Base-by-base conservation (phyloP, 257 asterid genomes). In the Osmanthus fragrans region DNA sequence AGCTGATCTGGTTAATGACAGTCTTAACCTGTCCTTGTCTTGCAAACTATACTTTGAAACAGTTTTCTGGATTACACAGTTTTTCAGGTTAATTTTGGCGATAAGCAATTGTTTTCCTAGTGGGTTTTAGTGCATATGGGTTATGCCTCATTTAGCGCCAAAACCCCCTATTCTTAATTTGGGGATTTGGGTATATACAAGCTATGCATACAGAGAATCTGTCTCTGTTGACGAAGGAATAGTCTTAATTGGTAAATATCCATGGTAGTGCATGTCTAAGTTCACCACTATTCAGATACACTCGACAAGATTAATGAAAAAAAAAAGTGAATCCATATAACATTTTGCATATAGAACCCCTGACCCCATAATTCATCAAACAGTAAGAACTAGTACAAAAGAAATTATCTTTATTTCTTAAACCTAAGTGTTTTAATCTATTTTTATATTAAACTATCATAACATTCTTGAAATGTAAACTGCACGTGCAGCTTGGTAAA, bases 401-500 rank as follows among this genome's bases (percentile, higher is more conserved):
- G 29, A 58, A 56, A 58, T 58, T 58, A 58, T 58, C 30, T 58
- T 58, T 42, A 12, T 42, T 42, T 42, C 16, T 42, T 58, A 11
- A 9, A n/a, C 13, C 66, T 11, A 40, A 10, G 0, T 42, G 49
- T 42, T 42, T 42, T 42, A 42, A 42, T 42, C 49, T 42, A 42
- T 42, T 11, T 42, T 42, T 42, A 42, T 12, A 42, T 42, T 42
- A 10, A 40, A 42, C 16, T 11, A 40, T 42, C 68, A 33, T 39
- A 45, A 74, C 21, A 51, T 54, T 67, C 34, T 70, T 72, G 69
- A 76, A 74, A 66, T 63, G 77, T 68, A 79, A 54, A 51, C 72
- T 68, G 73, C 67, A 39, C 76, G 39, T 82, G 85, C 97, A 91
- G 98, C 84, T 70, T 79, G 76, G 77, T 56, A 67, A 74, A 70